Percentiles rank a stretch among this genome's conserved stretches.
These are phyloP conservation scores for Calocera cornea DNA, from an alignment of 768 basidiomycete genomes.

Conservation along the genomic window DNA sequence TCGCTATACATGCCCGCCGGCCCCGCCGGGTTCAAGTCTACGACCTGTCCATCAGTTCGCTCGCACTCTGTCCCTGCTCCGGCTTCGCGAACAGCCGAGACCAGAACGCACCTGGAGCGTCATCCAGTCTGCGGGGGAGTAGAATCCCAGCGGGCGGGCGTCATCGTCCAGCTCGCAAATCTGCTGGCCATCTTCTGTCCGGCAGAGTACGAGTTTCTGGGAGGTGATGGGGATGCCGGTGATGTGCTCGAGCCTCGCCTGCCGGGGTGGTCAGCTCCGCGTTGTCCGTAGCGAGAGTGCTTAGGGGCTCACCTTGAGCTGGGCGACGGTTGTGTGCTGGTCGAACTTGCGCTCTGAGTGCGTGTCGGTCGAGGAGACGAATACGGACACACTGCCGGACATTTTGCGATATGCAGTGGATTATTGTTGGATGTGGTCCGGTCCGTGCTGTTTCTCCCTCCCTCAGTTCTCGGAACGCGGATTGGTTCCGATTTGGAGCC, in stretches of 20 bases:
- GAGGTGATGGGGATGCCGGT: slow-evolving; percentile 75
- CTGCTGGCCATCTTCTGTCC: slow-evolving; percentile 36
- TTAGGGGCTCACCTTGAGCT: slow-evolving; percentile 60
- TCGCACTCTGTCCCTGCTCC: too few species aligned
- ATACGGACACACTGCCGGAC: slow-evolving; percentile 40
- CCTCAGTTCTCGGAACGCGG: neutral
- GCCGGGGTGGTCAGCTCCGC: slow-evolving; percentile 7
- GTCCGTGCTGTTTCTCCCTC: neutral
- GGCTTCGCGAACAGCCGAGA: neutral
- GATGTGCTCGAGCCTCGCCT: slow-evolving; percentile 74
- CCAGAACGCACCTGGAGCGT: slow-evolving; percentile 57
- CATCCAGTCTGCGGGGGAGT: slow-evolving; percentile 62
- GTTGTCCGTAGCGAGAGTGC: slow-evolving; percentile 12
- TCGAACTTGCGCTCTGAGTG: slow-evolving; percentile 80
- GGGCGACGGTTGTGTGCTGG: slow-evolving; percentile 52
- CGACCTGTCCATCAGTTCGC: neutral
- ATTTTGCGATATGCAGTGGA: neutral
- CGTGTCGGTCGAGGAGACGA: slow-evolving; percentile 75
- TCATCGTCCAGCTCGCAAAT: slow-evolving; percentile 53
- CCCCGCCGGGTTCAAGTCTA: neutral
- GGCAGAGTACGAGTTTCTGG: slow-evolving; percentile 53
- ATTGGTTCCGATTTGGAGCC: neutral
- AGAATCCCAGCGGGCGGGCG: slow-evolving; percentile 52
- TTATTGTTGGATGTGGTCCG: neutral
- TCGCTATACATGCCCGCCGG: slow-evolving; percentile 44